Percentiles rank a stretch among this genome's conserved stretches.
Evolutionary conservation across 2,329 filamentous ascomycete species (phyloP).

Genomic region (Pseudogymnoascus sp.): DNA sequence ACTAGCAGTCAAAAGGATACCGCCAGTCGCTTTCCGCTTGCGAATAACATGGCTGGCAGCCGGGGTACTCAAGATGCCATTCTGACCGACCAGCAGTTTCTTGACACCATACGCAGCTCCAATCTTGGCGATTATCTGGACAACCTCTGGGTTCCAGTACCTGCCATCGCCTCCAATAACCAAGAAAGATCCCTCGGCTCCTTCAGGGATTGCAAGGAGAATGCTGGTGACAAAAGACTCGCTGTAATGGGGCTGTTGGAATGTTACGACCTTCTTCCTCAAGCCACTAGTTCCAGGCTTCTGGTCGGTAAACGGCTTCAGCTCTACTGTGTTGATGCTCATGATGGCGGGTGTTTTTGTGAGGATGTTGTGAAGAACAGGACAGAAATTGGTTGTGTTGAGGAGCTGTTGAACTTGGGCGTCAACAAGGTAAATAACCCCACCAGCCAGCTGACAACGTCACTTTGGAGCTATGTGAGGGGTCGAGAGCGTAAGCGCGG

Average conservation of each 20-base stretch:
- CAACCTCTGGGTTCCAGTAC: slow-evolving; percentile 94
- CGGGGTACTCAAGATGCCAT: slow-evolving; percentile 93
- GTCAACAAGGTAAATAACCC: slow-evolving; percentile 8
- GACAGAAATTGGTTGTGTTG: slow-evolving; percentile 6
- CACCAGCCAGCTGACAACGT: slow-evolving; percentile 6
- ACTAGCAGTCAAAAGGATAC: slow-evolving; percentile 92
- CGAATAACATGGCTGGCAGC: slow-evolving; percentile 94
- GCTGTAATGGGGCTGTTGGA: slow-evolving; percentile 91
- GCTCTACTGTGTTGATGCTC: slow-evolving; percentile 69
- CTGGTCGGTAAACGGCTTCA: slow-evolving; percentile 87
- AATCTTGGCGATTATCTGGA: slow-evolving; percentile 96
- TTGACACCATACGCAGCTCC: slow-evolving; percentile 95
- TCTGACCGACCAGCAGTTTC: slow-evolving; percentile 93
- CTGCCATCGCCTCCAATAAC: slow-evolving; percentile 97
- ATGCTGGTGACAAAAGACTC: slow-evolving; percentile 94
- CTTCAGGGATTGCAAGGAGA: slow-evolving; percentile 92
- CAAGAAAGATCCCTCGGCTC: slow-evolving; percentile 70
- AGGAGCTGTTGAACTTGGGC: slow-evolving; percentile 1
- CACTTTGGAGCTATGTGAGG: slow-evolving; percentile 7
- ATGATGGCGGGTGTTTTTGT: slow-evolving; percentile 40
- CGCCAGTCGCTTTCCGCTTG: slow-evolving; percentile 88
- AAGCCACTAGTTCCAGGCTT: slow-evolving; percentile 98
- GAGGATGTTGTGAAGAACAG: slow-evolving; percentile 10
- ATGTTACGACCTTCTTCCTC: slow-evolving; percentile 97
- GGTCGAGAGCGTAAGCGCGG: background rate